Evolutionary conservation across 345 rosid species (phyloP), one percentile per base, ranked within the genome.

Genomic region (Rhodamnia rubescens): DNA sequence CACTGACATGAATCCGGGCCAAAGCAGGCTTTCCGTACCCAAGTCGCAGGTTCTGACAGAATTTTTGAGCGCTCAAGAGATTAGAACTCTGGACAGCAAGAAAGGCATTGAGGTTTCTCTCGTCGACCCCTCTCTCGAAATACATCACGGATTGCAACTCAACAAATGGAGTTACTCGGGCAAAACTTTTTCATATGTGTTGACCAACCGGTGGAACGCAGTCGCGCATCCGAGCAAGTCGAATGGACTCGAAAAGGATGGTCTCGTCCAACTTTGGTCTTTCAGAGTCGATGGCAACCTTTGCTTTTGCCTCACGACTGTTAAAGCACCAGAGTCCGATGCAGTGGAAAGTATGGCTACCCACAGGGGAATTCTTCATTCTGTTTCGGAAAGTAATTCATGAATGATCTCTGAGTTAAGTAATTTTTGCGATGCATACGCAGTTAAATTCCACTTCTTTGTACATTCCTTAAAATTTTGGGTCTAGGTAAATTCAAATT

Each of bases 181-280:
- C 26, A 0, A 16, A 29, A 9, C 2, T 15, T 29, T 64, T 52
- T 82, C 83, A 9, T 52, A 82, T 21, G 26, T 51, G 13, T 1
- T 27, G 40, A 82, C 44, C 3, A n/a, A 8, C 24, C 1, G 0
- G 56, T 82, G 57, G 83, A 82, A 11, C 0, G 36, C 58, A 5
- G 83, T 82, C 8, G 0, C 42, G 0, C 44, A 8, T 2, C 6
- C 11, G 26, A 0, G 0, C 5, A 13, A 0, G 11, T 0, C 0
- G 7, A 82, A 82, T 3, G 0, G 26, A 16, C 83, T 52, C 24
- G 11, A 0, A 16, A 2, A 16, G 83, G 40, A 0, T 14, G 0
- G 0, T 44, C 74, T 9, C 2, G 4, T 83, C 42, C 24, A 18
- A 21, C 42, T 61, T 0, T 61, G 74, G 42, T 29, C 74, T 0